Percentiles rank a stretch among this genome's conserved stretches.
phyloP scores from a whole-genome alignment of 306 rosid species.

The Dicorynia guianensis region DNA sequence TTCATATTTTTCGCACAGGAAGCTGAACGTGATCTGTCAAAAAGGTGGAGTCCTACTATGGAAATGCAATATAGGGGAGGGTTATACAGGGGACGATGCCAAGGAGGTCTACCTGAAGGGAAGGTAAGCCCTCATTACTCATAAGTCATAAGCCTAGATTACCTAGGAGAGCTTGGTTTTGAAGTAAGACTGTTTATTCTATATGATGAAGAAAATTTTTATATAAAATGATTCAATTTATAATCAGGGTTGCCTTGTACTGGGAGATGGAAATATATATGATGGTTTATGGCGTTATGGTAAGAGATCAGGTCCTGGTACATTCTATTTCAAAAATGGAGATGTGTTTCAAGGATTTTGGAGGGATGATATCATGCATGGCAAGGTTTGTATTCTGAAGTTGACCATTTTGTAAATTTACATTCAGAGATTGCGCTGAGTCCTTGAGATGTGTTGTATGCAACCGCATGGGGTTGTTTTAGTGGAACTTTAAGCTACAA shows the following conservation, averaged over 20 bases:
- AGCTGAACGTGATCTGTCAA: slow-evolving; percentile 89
- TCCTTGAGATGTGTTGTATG: not conserved
- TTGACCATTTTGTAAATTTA: slow-evolving; percentile 5
- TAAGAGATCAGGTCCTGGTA: slow-evolving; percentile 88
- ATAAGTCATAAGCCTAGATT: not conserved
- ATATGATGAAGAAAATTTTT: slow-evolving; percentile 34
- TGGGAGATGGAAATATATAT: slow-evolving; percentile 87
- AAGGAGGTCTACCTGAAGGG: slow-evolving; percentile 98
- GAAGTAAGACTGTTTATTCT: not conserved
- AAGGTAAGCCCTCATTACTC: slow-evolving; percentile 72
- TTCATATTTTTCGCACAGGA: slow-evolving; percentile 57
- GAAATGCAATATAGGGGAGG: slow-evolving; percentile 96
- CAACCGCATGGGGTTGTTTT: slow-evolving; percentile 8
- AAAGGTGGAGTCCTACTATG: slow-evolving; percentile 85
- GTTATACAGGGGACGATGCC: slow-evolving; percentile 84
- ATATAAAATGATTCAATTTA: slow-evolving; percentile 35
- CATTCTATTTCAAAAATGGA: slow-evolving; percentile 87
- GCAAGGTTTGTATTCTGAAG: slow-evolving; percentile 71
- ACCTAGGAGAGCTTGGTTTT: slow-evolving; percentile 11
- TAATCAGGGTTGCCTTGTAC: slow-evolving; percentile 80
- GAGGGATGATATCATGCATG: slow-evolving; percentile 98
- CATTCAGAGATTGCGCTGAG: not conserved
- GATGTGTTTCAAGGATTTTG: slow-evolving; percentile 97
- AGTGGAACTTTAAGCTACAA: no score
- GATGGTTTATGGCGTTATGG: slow-evolving; percentile 95